These are phyloP conservation scores for Phylloporus sp. DNA, from an alignment of 768 basidiomycete genomes.

Conservation along the genomic window DNA sequence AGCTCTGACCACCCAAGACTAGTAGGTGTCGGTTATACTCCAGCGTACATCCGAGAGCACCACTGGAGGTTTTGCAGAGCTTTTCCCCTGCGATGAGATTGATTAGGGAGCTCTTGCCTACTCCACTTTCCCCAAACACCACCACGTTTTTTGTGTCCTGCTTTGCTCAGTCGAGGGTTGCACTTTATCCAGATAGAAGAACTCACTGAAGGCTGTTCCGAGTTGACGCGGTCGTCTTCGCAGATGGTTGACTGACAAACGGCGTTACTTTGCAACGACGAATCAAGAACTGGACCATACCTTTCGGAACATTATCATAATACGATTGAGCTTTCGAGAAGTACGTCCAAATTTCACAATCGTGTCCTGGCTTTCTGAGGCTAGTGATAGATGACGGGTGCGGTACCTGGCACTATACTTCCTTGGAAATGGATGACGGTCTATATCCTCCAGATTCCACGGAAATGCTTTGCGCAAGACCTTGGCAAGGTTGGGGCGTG, in stretches of 20 bases:
- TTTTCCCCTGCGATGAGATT: constrained; percentile 34
- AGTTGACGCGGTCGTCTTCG: background rate
- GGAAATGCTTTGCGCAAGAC: constrained; percentile 1
- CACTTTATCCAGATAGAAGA: background rate
- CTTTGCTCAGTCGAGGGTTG: background rate
- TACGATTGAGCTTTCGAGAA: background rate
- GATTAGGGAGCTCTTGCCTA: constrained; percentile 42
- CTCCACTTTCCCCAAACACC: constrained; percentile 40
- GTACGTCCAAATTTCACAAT: constrained; percentile 3
- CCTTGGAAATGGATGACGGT: background rate
- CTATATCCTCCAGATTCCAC: constrained; percentile 15
- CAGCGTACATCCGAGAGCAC: constrained; percentile 35
- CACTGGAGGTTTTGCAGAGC: constrained; percentile 28
- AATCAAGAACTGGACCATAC: constrained; percentile 6
- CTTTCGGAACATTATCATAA: constrained; percentile 9
- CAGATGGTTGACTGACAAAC: constrained; percentile 2
- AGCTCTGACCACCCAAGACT: constrained; percentile 15
- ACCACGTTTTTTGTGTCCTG: constrained; percentile 32
- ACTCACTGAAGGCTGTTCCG: constrained; percentile 9
- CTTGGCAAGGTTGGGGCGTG: constrained; percentile 18
- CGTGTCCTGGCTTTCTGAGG: background rate
- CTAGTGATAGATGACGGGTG: background rate
- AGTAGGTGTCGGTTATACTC: constrained; percentile 21
- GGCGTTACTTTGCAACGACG: constrained; percentile 8
- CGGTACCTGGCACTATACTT: constrained; percentile 3